Evolutionary conservation across 2,329 filamentous ascomycete genomes (phyloP), one percentile per base, ranked within the genome.

Genomic region (Sporothrix luriei): DNA sequence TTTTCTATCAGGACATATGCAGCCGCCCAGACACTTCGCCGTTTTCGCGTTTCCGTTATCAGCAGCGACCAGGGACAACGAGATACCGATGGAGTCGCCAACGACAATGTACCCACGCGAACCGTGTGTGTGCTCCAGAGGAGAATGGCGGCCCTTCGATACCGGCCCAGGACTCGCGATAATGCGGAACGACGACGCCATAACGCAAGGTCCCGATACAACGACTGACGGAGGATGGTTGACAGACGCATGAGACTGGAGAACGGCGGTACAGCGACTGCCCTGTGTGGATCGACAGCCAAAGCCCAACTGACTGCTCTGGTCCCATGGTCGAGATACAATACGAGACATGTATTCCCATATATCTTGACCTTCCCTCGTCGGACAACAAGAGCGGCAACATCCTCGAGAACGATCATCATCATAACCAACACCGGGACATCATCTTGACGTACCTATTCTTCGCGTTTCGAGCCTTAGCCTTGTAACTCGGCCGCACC

Each of bases 21-120:
- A 6, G 10, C 2, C 62, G 46, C 11, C 46, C 26, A 19, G 24
- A 33, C 19, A 4, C 38, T 51, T 65, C 62, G 62, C 62, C 62
- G 62, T 65, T 52, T n/a, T 49, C 62, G 43, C 46, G 46, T 40
- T 52, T 14, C 29, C 62, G 43, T 65, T 65, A 65, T 65, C 62
- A 38, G 46, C n/a, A 52, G 19, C 62, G n/a, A 21, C 62, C 10
- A 64, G 43, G 19, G 29, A 57, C n/a, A 21, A 9, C 21, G 43
- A 46, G n/a, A 46, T 10, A 13, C n/a, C 48, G 19, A 49, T 4
- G 21, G 33, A 61, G n/a, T 40, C 38, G 43, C 38, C 10, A 11
- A 19, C 16, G 21, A n/a, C 21, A 11, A n/a, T 49, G 4, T 49
- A 2, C 48, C 6, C 16, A n/a, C 16, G 16, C 16, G 16, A 10